Evolutionary conservation across 768 basidiomycete genomes (phyloP).

Genomic region (Phanerochaete carnosa): DNA sequence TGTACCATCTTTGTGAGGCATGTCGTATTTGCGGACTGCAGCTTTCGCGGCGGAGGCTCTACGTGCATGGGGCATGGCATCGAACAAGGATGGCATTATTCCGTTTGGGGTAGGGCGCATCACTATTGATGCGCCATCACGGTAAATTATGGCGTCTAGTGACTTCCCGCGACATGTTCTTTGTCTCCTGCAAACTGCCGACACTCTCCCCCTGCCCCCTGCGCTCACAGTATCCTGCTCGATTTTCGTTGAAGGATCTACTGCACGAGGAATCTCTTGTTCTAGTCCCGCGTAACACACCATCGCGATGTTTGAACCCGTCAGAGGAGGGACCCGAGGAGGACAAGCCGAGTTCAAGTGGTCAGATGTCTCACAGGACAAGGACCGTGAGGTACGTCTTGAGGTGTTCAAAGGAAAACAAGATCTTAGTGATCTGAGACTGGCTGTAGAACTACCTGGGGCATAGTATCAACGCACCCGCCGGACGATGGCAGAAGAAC

Average conservation of each 20-base stretch:
- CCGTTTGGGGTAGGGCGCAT: background rate
- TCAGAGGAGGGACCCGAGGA: constrained; percentile 87
- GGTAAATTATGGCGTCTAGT: background rate
- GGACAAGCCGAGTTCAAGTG: constrained; percentile 91
- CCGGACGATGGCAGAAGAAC: constrained; percentile 96
- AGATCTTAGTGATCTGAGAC: background rate
- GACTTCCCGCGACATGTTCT: background rate
- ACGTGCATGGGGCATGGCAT: background rate
- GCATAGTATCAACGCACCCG: constrained; percentile 91
- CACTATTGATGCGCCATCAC: background rate
- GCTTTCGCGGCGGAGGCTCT: background rate
- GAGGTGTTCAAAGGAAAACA: no score
- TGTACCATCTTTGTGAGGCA: no score
- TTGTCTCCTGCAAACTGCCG: background rate
- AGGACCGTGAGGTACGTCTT: constrained; percentile 77
- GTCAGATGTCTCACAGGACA: constrained; percentile 87
- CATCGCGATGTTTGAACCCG: constrained; percentile 71
- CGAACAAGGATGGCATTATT: background rate
- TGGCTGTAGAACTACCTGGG: constrained; percentile 84
- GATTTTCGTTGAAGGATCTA: no score
- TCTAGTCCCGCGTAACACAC: background rate
- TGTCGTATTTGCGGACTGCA: no score
- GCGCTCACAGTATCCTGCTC: background rate
- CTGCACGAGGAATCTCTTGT: no score
- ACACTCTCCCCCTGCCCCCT: background rate